These are phyloP conservation scores for Fusarium camptoceras DNA, from an alignment of 2,329 filamentous ascomycete genomes.

Conservation along the genomic window DNA sequence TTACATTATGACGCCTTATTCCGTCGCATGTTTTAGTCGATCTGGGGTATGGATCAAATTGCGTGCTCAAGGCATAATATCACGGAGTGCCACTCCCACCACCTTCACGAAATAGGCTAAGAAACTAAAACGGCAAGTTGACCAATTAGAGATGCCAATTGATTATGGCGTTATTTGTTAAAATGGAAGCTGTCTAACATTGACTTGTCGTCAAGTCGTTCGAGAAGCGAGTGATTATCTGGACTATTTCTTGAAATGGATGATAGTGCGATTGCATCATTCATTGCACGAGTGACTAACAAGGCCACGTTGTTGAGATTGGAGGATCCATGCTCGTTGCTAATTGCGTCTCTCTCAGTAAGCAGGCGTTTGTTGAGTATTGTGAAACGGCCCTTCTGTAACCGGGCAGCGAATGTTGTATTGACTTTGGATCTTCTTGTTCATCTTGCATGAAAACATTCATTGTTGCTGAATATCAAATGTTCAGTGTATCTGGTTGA, in stretches of 20 bases:
- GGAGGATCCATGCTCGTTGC: neutral
- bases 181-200: neutral
- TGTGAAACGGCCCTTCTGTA: neutral
- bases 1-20: slow-evolving; percentile 40
- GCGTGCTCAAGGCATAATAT: slow-evolving; percentile 45
- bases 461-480: rapidly evolving
- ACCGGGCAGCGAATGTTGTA: neutral
- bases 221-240: slow-evolving; percentile 12
- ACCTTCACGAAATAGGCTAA: slow-evolving; percentile 23
- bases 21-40: slow-evolving; percentile 11
- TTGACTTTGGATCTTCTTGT: neutral
- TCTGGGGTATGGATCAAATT: slow-evolving; percentile 30
- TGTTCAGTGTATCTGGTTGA: rapidly evolving
- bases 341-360: neutral
- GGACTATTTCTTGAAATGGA: slow-evolving; percentile 9
- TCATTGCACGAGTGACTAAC: neutral
- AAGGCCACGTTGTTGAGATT: neutral
- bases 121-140: neutral
- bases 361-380: neutral
- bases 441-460: rapidly evolving
- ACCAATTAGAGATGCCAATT: slow-evolving; percentile 16
- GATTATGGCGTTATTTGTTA: slow-evolving; percentile 31
- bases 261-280: slow-evolving; percentile 26
- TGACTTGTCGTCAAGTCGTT: neutral
- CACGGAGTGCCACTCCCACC: slow-evolving; percentile 44